Evolutionary conservation across 2,329 filamentous ascomycete species (phyloP), one percentile per base, ranked within the genome.

Genomic region (Rugonectria rugulosa): DNA sequence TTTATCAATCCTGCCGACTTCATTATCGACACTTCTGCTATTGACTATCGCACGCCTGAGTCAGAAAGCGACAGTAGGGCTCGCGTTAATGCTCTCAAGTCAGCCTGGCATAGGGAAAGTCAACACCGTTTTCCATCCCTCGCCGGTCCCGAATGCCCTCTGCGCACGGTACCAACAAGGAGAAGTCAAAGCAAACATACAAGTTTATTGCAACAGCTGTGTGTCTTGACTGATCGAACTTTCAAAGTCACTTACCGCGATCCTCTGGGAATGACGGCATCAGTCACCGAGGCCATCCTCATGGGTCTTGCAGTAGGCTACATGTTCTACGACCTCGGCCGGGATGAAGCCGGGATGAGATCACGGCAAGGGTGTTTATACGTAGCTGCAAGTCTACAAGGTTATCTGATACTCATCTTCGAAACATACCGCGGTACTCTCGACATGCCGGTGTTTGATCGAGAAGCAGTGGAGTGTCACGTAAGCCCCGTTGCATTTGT

Each of bases 1-100:
- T 92, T 91, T 63, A 88, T 91, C 40, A 93, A 93, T 63, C 90
- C 90, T 0, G 90, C 90, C 2, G 90, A 93, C 62, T 89, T 88
- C 66, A 72, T 92, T 44, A 88, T 93, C 51, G 90, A 93, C 61
- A 78, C 90, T 26, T 86, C 89, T 2, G 89, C 90, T 6, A 78
- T 92, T 11, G 90, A 93, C 66, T 91, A 87, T 64, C 82, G 90
- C 5, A 87, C 84, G 0, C 79, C 83, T 0, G 87, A 90, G 62
- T 75, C 87, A 4, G 90, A 93, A 66, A 73, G 75, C 12, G 77
- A 80, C 27, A 89, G 85, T 0, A 78, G 78, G 11, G 74, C 77
- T 1, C 80, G 89, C 7, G 87, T 92, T 1, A 75, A 85, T n/a
- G 69, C 72, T 8, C 75, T 93, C 19, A 88, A 85, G 66, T 68